Percentiles rank a stretch among this genome's conserved stretches.
Evolutionary conservation across 805 yeast species (phyloP).

Genomic region (Zygosaccharomyces kombuchaensis): DNA sequence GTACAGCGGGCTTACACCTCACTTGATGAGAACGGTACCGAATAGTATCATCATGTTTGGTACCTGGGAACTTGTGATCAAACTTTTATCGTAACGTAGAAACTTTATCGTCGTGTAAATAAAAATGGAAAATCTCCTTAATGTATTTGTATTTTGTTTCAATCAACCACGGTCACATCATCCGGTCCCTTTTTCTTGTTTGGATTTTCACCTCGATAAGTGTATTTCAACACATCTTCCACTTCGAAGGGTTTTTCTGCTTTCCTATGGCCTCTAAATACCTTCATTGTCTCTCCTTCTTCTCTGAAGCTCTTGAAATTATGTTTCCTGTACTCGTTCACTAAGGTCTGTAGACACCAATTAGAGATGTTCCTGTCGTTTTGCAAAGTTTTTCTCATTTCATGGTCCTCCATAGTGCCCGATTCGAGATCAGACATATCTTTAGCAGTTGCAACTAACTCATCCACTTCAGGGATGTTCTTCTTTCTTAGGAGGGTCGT

Average conservation of each 20-base stretch:
- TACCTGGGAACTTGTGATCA: constrained; percentile 87
- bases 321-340: constrained; percentile 49
- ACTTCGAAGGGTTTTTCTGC: constrained; percentile 33
- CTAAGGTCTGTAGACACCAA: constrained; percentile 59
- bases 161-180: constrained; percentile 8
- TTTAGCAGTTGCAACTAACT: constrained; percentile 62
- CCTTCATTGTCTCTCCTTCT: constrained; percentile 33
- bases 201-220: constrained; percentile 40
- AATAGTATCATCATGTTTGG: constrained; percentile 98
- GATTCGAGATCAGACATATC: constrained; percentile 33
- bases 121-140: not conserved
- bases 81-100: constrained; percentile 41
- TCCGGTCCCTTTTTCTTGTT: not conserved
- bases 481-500: constrained; percentile 85
- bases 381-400: constrained; percentile 24
- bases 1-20: constrained; percentile 98
- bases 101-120: constrained; percentile 8
- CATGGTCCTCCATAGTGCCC: constrained; percentile 24
- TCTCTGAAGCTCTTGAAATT: constrained; percentile 57
- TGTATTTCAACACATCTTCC: constrained; percentile 41
- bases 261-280: constrained; percentile 14
- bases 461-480: constrained; percentile 83
- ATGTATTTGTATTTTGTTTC: not conserved
- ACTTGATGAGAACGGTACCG: constrained; percentile 93
- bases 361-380: constrained; percentile 64